Base-by-base conservation (phyloP, 2,329 filamentous ascomycete genomes). In the Pseudogymnoascus sp. region DNA sequence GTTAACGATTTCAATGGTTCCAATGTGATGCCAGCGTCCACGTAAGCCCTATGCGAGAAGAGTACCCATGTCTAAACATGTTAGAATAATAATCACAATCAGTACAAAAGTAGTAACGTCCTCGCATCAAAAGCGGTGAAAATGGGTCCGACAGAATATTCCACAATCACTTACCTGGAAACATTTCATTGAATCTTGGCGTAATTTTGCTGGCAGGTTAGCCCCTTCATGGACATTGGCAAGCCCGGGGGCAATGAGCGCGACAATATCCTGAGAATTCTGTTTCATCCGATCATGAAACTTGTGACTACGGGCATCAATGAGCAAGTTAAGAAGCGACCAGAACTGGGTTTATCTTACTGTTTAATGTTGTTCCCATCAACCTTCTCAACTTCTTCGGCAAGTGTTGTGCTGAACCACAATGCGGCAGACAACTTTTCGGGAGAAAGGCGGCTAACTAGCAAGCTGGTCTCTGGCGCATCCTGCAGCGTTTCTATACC, bases 301-400 rank as follows among this genome's bases (percentile, higher is more conserved):
- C 60, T 75, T 75, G 33, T 74, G 69, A 62, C 74, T 77, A 15
- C 3, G 8, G 65, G 62, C 60, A 58, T 37, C 31, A 48, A 37
- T 21, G 25, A 48, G 12, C 59, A 29, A 64, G 18, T 42, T 42
- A 18, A 64, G 37, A 60, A 60, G 12, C 35, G 60, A 58, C 21
- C 9, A 59, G 15, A 21, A 33, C 21, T 52, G 25, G 52, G 52
- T 33, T 15, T 29, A 29, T 67, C 77, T 70, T 74, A 83, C 81
- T 81, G 82, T 71, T 84, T 84, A 59, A 78, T 76, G 7, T 82
- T 80, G 62, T 81, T 84, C 62, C 81, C 75, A 67, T 91, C 88
- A 7, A 87, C 80, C 72, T 88, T 90, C 65, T 82, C 82, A 7
- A 84, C 79, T 68, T 90, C 87, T 64, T 88, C 86, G 1, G 86